A percentile compares a stretch with the other conserved stretches of the same genome.
Evolutionary conservation across 1,139 yeast species (phyloP).

Genomic region (Candida sp.): DNA sequence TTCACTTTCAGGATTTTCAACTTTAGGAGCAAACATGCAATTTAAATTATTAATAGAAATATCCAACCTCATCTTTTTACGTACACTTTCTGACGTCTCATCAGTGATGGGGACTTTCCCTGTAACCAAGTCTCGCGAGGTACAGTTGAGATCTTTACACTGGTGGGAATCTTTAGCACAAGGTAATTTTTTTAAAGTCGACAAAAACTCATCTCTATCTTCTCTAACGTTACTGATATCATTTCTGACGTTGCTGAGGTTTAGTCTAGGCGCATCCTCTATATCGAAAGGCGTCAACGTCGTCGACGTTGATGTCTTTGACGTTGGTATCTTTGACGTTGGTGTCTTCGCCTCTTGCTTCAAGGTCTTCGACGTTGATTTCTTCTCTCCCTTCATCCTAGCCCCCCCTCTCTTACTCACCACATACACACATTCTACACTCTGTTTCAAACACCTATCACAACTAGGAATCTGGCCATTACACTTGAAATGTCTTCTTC

Average conservation of each 20-base stretch:
- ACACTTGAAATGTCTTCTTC: constrained; percentile 46
- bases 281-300: neutral
- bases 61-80: constrained; percentile 11
- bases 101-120: constrained; percentile 9
- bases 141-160: constrained; percentile 10
- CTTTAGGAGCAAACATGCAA: constrained; percentile 10
- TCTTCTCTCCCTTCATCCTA: constrained; percentile 38
- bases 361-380: neutral
- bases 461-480: constrained; percentile 46
- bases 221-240: constrained; percentile 1
- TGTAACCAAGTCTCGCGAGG: constrained; percentile 1
- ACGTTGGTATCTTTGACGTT: neutral
- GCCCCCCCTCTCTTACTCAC: constrained; percentile 51
- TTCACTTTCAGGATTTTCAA: neutral
- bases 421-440: constrained; percentile 39
- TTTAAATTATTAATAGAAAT: constrained; percentile 10
- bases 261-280: neutral
- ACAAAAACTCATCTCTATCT: constrained; percentile 6
- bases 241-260: neutral
- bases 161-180: constrained; percentile 9
- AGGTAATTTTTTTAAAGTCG: constrained; percentile 8
- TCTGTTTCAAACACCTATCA: constrained; percentile 29
- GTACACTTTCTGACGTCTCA: constrained; percentile 7
- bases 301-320: neutral
- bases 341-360: neutral